These are phyloP conservation scores for Globisporangium iwayamae DNA, from an alignment of 352 stramenopile genomes.

Conservation along the genomic window DNA sequence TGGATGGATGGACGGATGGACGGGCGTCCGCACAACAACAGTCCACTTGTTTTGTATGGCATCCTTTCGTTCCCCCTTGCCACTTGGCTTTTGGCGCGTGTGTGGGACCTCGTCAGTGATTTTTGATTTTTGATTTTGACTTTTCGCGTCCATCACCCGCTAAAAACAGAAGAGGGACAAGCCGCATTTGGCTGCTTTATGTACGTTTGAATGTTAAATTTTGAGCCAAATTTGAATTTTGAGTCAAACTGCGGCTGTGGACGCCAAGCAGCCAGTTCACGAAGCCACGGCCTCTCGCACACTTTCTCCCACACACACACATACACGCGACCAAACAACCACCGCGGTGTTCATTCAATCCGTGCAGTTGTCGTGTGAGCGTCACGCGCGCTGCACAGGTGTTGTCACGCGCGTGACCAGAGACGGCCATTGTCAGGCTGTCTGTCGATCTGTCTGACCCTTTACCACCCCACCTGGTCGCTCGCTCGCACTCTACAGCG, in stretches of 20 bases:
- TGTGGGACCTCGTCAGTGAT: constrained; percentile 5
- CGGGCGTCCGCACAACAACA: background rate
- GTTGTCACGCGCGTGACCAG: constrained; percentile 1
- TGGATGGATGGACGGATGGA: background rate
- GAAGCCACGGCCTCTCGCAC: background rate
- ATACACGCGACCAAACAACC: background rate
- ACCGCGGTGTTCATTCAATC: constrained; percentile 5
- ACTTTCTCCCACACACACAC: too few species aligned
- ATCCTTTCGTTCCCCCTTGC: background rate
- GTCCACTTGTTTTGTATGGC: background rate
- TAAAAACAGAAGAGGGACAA: background rate
- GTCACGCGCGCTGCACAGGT: background rate
- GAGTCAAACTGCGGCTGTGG: background rate
- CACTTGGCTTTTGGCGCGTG: background rate
- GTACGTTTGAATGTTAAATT: background rate
- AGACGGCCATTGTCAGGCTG: background rate
- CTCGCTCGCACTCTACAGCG: background rate
- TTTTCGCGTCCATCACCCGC: background rate
- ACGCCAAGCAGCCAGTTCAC: constrained; percentile 9
- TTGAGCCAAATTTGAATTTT: background rate
- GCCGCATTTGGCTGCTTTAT: background rate
- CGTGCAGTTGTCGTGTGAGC: background rate
- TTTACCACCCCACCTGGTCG: constrained; percentile 6
- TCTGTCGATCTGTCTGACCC: background rate
- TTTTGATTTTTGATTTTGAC: background rate